phyloP scores from a whole-genome alignment of 169 alveolate species.

The Plasmodium coatneyi region DNA sequence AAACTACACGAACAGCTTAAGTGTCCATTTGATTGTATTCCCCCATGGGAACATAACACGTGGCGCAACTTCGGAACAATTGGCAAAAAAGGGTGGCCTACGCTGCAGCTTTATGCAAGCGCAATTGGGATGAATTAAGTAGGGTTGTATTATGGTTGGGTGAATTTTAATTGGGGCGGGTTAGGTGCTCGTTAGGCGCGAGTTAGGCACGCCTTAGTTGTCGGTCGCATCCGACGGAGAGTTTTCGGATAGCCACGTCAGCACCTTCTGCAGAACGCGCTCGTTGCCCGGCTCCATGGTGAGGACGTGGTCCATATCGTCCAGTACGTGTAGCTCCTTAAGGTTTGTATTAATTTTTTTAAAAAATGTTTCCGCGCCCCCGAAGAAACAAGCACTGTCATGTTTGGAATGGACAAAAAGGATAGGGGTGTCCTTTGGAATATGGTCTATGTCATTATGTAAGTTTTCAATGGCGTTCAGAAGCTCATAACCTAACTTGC shows the following conservation, averaged over 20 bases:
- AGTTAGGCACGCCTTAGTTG: background rate
- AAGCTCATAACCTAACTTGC: constrained; percentile 71
- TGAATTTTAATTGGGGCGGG: too few relatives aligned
- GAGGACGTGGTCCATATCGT: constrained; percentile 51
- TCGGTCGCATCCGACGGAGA: background rate
- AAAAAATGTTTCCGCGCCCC: constrained; percentile 16
- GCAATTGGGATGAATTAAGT: background rate
- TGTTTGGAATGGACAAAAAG: constrained; percentile 75
- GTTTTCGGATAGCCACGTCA: background rate
- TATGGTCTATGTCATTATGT: constrained; percentile 42
- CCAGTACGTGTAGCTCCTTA: constrained; percentile 21
- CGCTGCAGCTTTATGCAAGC: background rate
- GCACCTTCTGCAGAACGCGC: constrained; percentile 5
- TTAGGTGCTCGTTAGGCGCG: too few relatives aligned
- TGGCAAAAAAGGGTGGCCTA: background rate
- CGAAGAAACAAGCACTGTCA: constrained; percentile 72
- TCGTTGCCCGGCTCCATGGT: constrained; percentile 68
- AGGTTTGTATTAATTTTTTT: constrained; percentile 7
- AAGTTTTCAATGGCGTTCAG: constrained; percentile 77
- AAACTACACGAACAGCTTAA: background rate
- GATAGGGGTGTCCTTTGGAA: constrained; percentile 78
- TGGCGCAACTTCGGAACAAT: background rate
- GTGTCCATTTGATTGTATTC: background rate
- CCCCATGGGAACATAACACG: background rate
- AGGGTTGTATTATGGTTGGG: background rate